Conservation (phyloP, 106 monocot genomes). For the Agapanthus africanus region DNA sequence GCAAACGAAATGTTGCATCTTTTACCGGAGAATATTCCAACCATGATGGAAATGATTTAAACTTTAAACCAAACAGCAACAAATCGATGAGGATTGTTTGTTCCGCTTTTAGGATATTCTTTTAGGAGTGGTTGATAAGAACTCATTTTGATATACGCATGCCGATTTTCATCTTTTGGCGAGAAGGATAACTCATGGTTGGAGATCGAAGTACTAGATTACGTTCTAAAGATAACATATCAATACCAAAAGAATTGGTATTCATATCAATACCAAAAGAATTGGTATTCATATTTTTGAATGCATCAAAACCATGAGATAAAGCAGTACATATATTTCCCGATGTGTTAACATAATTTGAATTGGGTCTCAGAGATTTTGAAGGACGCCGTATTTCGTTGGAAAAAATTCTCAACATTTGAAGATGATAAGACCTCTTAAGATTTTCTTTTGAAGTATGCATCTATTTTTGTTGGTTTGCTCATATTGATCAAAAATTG, state of each 20-base stretch:
- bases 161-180: constrained; percentile 1
- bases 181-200: not conserved
- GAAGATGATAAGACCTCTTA: no score
- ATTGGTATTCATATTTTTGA: not conserved
- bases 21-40: not conserved
- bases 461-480: no score
- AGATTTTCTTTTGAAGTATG: no score
- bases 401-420: no score
- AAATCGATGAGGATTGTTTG: not conserved
- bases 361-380: not conserved
- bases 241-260: no score
- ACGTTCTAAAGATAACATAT: not conserved
- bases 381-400: no score
- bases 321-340: not conserved
- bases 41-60: not conserved
- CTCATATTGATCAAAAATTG: no score
- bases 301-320: not conserved
- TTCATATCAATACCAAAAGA: no score
- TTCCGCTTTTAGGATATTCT: not conserved
- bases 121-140: not conserved
- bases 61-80: not conserved
- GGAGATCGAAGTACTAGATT: not conserved
- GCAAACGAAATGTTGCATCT: not conserved
- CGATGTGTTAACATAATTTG: not conserved
- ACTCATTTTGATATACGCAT: not conserved